A percentile compares a stretch with the other conserved stretches of the same genome.
phyloP scores from a whole-genome alignment of 164 flowering plant species.

The Macadamia integrifolia region DNA sequence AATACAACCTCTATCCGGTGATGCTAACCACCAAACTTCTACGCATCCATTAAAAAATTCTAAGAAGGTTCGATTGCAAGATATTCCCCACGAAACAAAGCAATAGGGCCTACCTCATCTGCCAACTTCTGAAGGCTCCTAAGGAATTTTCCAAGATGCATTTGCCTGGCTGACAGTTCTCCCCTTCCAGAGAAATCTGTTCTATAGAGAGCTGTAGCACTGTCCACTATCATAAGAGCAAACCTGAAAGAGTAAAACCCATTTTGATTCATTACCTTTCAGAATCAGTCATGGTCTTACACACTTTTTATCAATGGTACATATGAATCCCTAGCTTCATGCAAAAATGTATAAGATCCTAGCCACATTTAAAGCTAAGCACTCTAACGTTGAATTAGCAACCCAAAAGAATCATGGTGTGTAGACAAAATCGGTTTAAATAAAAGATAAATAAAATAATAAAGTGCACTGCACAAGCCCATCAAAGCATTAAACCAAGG shows the following conservation, averaged over 20 bases:
- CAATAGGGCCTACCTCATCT: constrained; percentile 61
- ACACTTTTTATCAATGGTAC: no score
- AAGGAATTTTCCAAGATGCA: constrained; percentile 38
- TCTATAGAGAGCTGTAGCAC: constrained; percentile 90
- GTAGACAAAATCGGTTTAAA: no score
- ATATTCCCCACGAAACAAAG: background rate
- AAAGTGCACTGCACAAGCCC: no score
- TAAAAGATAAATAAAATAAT: no score
- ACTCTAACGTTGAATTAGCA: no score
- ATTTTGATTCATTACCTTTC: no score
- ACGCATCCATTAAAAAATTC: background rate
- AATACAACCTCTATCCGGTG: background rate
- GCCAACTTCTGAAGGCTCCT: constrained; percentile 87
- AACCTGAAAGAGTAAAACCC: constrained; percentile 38
- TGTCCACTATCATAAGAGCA: constrained; percentile 89
- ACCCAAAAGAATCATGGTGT: no score
- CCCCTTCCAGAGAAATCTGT: constrained; percentile 96
- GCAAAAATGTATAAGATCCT: no score
- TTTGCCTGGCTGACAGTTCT: constrained; percentile 92
- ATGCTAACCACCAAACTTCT: background rate
- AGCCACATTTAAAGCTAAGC: no score
- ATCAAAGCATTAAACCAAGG: no score
- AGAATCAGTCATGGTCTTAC: no score
- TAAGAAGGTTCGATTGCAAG: background rate
- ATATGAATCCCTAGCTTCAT: no score